A percentile compares a stretch with the other conserved stretches of the same genome.
Evolutionary conservation across 192 early-diverging fungal species (phyloP).

Genomic region (Umbelopsis isabellina): DNA sequence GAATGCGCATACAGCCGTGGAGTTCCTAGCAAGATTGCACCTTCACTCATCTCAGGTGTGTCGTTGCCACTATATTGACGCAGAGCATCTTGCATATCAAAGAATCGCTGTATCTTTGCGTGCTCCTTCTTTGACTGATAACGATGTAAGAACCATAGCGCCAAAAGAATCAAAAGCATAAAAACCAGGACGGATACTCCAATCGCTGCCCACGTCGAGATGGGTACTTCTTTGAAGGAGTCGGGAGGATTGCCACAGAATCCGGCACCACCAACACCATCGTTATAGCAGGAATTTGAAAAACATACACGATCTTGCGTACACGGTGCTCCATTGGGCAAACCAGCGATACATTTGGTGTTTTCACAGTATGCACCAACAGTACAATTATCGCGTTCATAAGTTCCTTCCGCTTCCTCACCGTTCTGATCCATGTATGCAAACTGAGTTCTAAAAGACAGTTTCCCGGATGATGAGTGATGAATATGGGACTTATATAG

Average conservation of each 20-base stretch:
- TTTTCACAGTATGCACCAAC: conserved; percentile 30
- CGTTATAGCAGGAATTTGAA: conserved; percentile 30
- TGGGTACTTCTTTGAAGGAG: conserved; percentile 28
- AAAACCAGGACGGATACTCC: conserved; percentile 32
- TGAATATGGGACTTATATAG: too few relatives aligned
- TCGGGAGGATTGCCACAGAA: conserved; percentile 33
- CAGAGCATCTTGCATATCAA: conserved; percentile 23
- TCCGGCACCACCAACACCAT: conserved; percentile 21
- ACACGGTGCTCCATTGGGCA: conserved; percentile 19
- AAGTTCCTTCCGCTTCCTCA: background rate
- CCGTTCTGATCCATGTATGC: background rate
- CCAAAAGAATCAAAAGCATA: conserved; percentile 25
- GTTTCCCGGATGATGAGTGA: background rate
- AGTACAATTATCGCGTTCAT: conserved; percentile 44
- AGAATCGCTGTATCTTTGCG: conserved; percentile 37
- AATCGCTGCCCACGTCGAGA: conserved; percentile 35
- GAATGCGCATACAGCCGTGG: conserved; percentile 10
- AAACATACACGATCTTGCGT: conserved; percentile 39
- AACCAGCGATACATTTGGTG: conserved; percentile 19
- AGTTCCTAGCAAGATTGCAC: conserved; percentile 1
- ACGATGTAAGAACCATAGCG: conserved; percentile 40
- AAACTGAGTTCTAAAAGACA: conserved; percentile 6
- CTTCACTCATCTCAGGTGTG: conserved; percentile 14
- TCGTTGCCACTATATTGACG: background rate
- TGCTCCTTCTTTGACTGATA: conserved; percentile 42